These are phyloP conservation scores for Chaetothyriales sp. DNA, from an alignment of 2,329 filamentous ascomycete species.

Conservation along the genomic window DNA sequence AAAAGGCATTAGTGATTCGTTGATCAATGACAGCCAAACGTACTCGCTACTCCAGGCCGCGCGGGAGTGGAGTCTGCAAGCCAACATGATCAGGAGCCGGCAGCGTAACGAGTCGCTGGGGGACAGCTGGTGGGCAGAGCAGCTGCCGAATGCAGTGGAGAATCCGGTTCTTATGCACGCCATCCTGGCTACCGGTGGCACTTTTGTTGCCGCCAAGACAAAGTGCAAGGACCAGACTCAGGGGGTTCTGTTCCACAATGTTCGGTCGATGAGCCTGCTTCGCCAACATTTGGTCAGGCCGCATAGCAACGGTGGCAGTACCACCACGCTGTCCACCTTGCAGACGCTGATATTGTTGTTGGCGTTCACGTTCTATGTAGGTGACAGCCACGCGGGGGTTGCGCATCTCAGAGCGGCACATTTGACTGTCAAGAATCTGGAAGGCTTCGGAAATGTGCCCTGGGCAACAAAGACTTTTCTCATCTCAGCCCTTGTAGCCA, in stretches of 20 bases:
- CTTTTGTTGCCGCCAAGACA: neutral
- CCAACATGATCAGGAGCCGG: neutral
- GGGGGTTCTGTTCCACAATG: neutral
- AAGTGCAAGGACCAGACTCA: neutral
- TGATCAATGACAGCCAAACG: neutral
- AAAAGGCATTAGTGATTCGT: neutral
- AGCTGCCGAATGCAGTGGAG: constrained; percentile 25
- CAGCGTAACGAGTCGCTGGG: neutral
- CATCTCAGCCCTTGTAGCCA: neutral
- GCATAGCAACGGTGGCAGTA: neutral
- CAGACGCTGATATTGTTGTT: neutral
- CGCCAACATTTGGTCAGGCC: neutral
- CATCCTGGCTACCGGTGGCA: constrained; percentile 38
- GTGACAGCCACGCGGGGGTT: neutral
- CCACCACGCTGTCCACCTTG: neutral
- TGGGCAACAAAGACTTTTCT: neutral
- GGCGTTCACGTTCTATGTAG: neutral
- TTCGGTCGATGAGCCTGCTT: neutral
- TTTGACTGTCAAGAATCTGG: neutral
- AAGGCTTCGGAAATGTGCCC: neutral
- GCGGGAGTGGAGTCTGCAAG: neutral
- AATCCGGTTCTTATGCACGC: constrained; percentile 57
- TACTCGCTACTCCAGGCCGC: neutral
- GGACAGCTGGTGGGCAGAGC: neutral
- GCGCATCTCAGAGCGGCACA: neutral